These are phyloP conservation scores for Wickerhamiella domercqiae DNA, from an alignment of 805 yeast species.

Conservation along the genomic window DNA sequence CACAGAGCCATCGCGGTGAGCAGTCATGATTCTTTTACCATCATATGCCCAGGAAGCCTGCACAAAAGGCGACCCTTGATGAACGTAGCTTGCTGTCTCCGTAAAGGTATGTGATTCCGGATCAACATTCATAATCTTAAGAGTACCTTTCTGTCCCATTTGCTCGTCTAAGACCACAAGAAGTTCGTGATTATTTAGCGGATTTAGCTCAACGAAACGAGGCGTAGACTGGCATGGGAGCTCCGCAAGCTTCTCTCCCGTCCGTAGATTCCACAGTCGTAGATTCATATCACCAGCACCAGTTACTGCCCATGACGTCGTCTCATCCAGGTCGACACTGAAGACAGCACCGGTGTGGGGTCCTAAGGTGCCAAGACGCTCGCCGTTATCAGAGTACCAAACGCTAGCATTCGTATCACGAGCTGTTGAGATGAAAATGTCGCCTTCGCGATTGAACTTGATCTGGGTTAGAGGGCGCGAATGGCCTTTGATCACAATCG, in stretches of 20 bases:
- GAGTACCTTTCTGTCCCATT: slow-evolving; percentile 75
- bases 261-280: slow-evolving; percentile 68
- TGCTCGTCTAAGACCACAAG: slow-evolving; percentile 78
- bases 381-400: slow-evolving; percentile 94
- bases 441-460: slow-evolving; percentile 91
- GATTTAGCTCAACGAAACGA: slow-evolving; percentile 74
- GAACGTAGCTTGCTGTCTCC: slow-evolving; percentile 31
- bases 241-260: slow-evolving; percentile 41
- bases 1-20: slow-evolving; percentile 75
- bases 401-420: slow-evolving; percentile 75
- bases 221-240: slow-evolving; percentile 76
- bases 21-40: slow-evolving; percentile 61
- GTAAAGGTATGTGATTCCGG: slow-evolving; percentile 29
- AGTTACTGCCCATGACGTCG: slow-evolving; percentile 57
- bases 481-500: slow-evolving; percentile 54
- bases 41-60: slow-evolving; percentile 81
- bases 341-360: slow-evolving; percentile 91
- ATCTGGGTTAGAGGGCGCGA: slow-evolving; percentile 96
- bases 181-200: slow-evolving; percentile 41
- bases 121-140: slow-evolving; percentile 50
- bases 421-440: slow-evolving; percentile 77
- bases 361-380: slow-evolving; percentile 79
- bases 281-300: slow-evolving; percentile 84
- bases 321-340: slow-evolving; percentile 74
- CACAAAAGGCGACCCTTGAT: slow-evolving; percentile 25